Conservation (phyloP, 2,329 filamentous ascomycete species). For the Coccinonectria pachysandricola region DNA sequence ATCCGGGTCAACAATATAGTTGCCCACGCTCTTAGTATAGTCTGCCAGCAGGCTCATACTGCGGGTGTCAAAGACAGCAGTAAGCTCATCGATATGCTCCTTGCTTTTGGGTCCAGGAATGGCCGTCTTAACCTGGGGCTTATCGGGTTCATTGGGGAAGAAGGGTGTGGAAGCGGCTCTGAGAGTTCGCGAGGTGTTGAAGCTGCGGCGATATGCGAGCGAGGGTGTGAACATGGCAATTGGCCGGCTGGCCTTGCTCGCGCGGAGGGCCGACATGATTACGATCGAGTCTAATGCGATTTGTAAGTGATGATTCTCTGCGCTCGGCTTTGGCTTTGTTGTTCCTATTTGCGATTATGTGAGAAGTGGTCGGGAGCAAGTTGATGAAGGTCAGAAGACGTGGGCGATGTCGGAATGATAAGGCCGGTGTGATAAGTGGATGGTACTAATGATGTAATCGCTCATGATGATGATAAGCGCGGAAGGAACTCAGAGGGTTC, state of each 20-base stretch:
- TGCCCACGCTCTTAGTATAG: conserved; percentile 65
- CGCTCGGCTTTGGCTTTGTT: too few species aligned
- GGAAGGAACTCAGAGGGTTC: too few species aligned
- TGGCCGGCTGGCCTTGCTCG: conserved; percentile 16
- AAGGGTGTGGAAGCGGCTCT: conserved; percentile 28
- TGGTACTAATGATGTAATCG: too few species aligned
- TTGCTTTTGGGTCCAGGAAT: conserved; percentile 71
- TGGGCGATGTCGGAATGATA: too few species aligned
- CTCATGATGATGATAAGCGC: too few species aligned
- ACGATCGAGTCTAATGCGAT: too few species aligned
- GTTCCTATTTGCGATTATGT: too few species aligned
- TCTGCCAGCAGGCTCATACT: conserved; percentile 76
- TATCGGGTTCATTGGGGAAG: conserved; percentile 39
- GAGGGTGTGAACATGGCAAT: conserved; percentile 8
- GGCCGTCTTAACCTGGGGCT: conserved; percentile 42
- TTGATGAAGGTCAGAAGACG: too few species aligned
- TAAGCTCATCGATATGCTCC: conserved; percentile 57
- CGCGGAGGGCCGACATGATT: conserved; percentile 23
- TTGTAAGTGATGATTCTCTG: too few species aligned
- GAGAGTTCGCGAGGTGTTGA: conserved; percentile 13
- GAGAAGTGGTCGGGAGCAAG: too few species aligned
- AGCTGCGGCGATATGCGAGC: conserved; percentile 12
- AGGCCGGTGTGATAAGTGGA: too few species aligned
- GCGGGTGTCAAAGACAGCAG: conserved; percentile 74
- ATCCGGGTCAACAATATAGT: conserved; percentile 68